A percentile compares a stretch with the other conserved stretches of the same genome.
Evolutionary conservation across 768 basidiomycete genomes (phyloP).

Genomic region (Tulasnella sp.): DNA sequence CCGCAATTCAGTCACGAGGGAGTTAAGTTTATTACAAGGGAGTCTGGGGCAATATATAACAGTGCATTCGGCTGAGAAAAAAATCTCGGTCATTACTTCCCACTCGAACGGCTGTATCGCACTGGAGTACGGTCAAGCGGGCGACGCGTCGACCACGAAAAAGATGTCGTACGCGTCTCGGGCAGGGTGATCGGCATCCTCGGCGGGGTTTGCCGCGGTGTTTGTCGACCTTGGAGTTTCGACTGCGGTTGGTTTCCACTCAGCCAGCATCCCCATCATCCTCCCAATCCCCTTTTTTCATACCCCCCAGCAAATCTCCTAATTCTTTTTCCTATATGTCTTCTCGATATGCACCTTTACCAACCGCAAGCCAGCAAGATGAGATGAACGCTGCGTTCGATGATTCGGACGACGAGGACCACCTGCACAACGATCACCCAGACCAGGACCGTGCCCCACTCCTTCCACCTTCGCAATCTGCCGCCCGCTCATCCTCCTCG

Average conservation of each 20-base stretch:
- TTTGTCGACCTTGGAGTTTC: neutral
- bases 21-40: too few species aligned
- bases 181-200: neutral
- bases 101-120: too few species aligned
- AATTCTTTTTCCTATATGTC: conserved; percentile 13
- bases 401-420: conserved; percentile 60
- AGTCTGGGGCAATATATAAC: too few species aligned
- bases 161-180: too few species aligned
- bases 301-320: neutral
- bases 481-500: conserved; percentile 20
- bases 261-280: neutral
- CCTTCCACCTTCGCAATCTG: conserved; percentile 32
- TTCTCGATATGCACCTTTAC: conserved; percentile 28
- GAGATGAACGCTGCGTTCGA: conserved; percentile 82
- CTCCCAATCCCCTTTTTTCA: neutral
- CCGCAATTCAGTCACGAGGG: too few species aligned
- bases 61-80: too few species aligned
- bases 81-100: too few species aligned
- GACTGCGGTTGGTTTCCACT: neutral
- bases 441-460: conserved; percentile 42
- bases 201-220: neutral
- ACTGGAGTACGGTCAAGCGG: neutral
- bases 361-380: conserved; percentile 24
- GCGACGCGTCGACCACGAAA: neutral
- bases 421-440: conserved; percentile 43